These are phyloP conservation scores for Eremochloa ophiuroides DNA, from an alignment of 176 grass and related monocot species.

Conservation along the genomic window DNA sequence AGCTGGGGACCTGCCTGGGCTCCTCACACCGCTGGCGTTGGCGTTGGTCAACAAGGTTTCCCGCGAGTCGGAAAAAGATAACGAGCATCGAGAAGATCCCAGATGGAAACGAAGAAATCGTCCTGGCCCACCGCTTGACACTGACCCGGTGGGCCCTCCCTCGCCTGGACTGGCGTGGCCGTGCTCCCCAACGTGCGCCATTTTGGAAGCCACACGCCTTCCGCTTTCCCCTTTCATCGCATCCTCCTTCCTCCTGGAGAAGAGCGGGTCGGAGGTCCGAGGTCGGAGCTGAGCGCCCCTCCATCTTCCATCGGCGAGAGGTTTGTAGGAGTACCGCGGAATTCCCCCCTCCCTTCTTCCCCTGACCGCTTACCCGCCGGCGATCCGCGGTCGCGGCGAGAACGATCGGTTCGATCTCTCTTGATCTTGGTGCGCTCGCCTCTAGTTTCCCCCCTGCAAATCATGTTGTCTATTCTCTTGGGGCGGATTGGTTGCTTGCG, in stretches of 20 bases:
- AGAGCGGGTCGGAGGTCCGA: no score
- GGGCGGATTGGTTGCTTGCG: background rate
- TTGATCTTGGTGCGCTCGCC: background rate
- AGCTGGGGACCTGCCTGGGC: no score
- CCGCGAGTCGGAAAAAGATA: background rate
- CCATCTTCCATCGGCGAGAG: background rate
- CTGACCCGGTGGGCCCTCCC: background rate
- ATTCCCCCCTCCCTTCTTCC: no score
- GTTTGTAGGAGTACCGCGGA: background rate
- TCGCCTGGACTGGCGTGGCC: background rate
- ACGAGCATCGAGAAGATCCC: background rate
- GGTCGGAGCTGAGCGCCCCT: background rate
- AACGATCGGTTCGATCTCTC: background rate
- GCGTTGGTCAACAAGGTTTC: background rate
- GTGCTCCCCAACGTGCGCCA: conserved; percentile 13
- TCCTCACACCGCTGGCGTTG: no score
- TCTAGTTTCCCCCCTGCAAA: background rate
- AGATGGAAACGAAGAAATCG: background rate
- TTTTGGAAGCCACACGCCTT: background rate
- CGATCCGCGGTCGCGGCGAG: background rate
- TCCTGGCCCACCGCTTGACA: background rate
- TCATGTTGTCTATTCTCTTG: background rate
- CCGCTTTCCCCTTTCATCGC: background rate
- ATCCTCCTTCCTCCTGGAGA: background rate
- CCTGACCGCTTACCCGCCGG: no score